These are phyloP conservation scores for Stagonosporopsis vannaccii DNA, from an alignment of 2,329 filamentous ascomycete genomes.

Conservation along the genomic window DNA sequence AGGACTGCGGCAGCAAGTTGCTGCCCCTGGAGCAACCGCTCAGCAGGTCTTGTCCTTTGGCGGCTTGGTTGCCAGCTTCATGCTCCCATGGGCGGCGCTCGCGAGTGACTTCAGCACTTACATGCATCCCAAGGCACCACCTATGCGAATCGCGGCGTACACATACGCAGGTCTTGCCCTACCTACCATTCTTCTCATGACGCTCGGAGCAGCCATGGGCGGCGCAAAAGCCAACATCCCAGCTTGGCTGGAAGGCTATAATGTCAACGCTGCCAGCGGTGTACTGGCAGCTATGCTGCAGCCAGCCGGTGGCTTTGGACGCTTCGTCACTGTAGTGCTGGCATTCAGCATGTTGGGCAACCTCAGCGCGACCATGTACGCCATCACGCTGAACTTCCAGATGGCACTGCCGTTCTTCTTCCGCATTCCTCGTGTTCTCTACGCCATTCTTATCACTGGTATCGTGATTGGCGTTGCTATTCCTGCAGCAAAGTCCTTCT, in stretches of 20 bases:
- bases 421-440: constrained; percentile 64
- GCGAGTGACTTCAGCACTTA: constrained; percentile 69
- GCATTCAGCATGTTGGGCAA: constrained; percentile 64
- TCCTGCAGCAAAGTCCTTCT: constrained; percentile 63
- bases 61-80: constrained; percentile 68
- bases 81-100: constrained; percentile 68
- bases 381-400: constrained; percentile 70
- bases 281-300: constrained; percentile 67
- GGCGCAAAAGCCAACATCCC: constrained; percentile 64
- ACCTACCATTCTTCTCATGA: constrained; percentile 67
- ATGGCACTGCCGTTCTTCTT: constrained; percentile 65
- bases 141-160: constrained; percentile 61
- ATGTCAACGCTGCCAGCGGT: constrained; percentile 63
- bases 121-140: constrained; percentile 63
- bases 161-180: constrained; percentile 63
- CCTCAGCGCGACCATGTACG: constrained; percentile 66
- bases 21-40: constrained; percentile 54
- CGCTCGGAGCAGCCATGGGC: constrained; percentile 69
- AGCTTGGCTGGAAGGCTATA: constrained; percentile 63
- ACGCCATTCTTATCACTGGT: constrained; percentile 64
- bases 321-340: constrained; percentile 67
- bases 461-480: constrained; percentile 68
- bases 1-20: constrained; percentile 58
- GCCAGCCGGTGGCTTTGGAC: constrained; percentile 66
- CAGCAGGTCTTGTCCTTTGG: constrained; percentile 62